Conservation (phyloP, 129 eudicot genomes). For the Tanacetum coccineum region DNA sequence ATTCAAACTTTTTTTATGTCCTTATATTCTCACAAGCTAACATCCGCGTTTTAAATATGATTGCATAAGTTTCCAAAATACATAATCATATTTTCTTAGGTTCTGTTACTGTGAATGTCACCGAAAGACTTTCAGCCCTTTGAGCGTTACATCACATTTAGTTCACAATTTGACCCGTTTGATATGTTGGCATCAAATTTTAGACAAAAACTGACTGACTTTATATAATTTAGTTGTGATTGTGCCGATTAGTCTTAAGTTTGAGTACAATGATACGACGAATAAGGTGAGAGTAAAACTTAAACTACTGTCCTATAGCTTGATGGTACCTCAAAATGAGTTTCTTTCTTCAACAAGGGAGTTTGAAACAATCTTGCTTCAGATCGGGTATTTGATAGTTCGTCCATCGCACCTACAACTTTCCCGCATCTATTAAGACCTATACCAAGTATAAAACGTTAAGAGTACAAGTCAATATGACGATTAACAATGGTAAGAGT, state of each 20-base stretch:
- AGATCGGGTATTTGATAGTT: slow-evolving; percentile 99
- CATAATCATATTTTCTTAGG: too few relatives aligned
- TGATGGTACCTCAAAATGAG: slow-evolving; percentile 66
- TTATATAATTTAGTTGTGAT: not conserved
- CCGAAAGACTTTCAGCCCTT: not conserved
- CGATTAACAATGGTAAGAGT: not conserved
- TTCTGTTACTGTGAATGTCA: too few relatives aligned
- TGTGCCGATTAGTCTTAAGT: not conserved
- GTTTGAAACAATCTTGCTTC: slow-evolving; percentile 76
- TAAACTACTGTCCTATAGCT: slow-evolving; percentile 91
- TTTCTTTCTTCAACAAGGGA: slow-evolving; percentile 80
- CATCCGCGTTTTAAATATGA: not conserved
- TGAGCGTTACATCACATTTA: not conserved
- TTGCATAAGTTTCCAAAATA: not conserved
- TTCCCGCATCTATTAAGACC: slow-evolving; percentile 94
- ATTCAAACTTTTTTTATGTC: not conserved
- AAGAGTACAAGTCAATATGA: not conserved
- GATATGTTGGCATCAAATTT: too few relatives aligned
- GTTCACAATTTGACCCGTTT: not conserved
- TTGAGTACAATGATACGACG: too few relatives aligned
- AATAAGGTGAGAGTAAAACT: not conserved
- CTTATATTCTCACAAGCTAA: too few relatives aligned
- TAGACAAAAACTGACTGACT: not conserved
- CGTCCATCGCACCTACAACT: slow-evolving; percentile 93
- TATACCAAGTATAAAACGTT: slow-evolving; percentile 29